A percentile compares a stretch with the other conserved stretches of the same genome.
These are phyloP conservation scores for Coleophoma cylindrospora DNA, from an alignment of 2,329 filamentous ascomycete species.

Conservation along the genomic window DNA sequence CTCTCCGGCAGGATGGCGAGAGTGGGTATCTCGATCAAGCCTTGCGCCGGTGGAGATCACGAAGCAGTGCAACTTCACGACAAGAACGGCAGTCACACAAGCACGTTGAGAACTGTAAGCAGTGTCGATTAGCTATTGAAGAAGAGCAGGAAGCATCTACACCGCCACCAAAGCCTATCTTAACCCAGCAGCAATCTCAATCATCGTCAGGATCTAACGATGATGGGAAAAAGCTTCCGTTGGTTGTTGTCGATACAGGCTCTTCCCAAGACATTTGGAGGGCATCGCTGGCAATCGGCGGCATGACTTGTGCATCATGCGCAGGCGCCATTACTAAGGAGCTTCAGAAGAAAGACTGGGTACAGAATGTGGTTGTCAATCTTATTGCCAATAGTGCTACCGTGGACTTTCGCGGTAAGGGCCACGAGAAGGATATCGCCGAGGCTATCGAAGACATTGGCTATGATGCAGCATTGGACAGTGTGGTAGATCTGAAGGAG, in stretches of 20 bases:
- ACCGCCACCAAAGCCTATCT: background rate
- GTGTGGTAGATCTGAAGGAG: constrained; percentile 20
- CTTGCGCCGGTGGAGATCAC: constrained; percentile 13
- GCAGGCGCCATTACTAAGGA: constrained; percentile 34
- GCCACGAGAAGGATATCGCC: constrained; percentile 37
- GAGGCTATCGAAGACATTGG: constrained; percentile 56
- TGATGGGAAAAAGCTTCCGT: constrained; percentile 5
- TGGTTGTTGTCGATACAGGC: constrained; percentile 30
- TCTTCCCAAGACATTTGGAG: constrained; percentile 36
- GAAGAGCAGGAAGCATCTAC: constrained; percentile 10
- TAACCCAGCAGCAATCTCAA: background rate
- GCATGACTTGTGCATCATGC: constrained; percentile 55
- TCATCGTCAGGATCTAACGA: constrained; percentile 1
- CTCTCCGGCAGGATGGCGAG: constrained; percentile 10
- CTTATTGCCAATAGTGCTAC: constrained; percentile 47
- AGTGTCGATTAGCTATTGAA: constrained; percentile 36
- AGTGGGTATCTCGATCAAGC: constrained; percentile 22
- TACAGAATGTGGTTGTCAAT: constrained; percentile 42
- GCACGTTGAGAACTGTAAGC: constrained; percentile 44
- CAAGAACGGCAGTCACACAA: constrained; percentile 3
- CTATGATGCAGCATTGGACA: constrained; percentile 57
- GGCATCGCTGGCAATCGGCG: constrained; percentile 44
- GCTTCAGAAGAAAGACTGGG: constrained; percentile 39
- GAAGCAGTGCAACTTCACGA: constrained; percentile 7
- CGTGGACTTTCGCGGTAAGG: constrained; percentile 38